Base-by-base conservation (phyloP, 2,329 filamentous ascomycete species). In the Calonectria crousiana region DNA sequence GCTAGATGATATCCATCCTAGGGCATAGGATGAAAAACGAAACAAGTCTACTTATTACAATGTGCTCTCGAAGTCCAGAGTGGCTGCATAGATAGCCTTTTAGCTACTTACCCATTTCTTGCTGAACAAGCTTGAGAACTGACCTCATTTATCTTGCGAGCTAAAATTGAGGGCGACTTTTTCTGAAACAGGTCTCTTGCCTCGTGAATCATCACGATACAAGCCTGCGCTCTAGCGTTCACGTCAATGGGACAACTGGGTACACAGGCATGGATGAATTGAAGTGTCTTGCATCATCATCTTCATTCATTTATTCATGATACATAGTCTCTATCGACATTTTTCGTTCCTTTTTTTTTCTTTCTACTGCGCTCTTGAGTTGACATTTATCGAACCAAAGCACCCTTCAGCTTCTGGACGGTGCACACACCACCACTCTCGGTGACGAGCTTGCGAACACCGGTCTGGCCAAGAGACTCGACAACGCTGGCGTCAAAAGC, bases 401-500 rank as follows among this genome's bases (percentile, higher is more conserved):
- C 97, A 49, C 92, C 93, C 87, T 93, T 93, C 82, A 99, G 88
- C 73, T 89, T 94, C 85, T 93, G 92, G 75, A 98, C 96, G 56
- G 91, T 96, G 88, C 97, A 98, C 60, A 94, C 86, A 56, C 95
- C 95, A 65, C 95, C 95, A 74, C 88, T 91, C 84, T 93, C 92
- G 4, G 95, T 96, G 77, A 95, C 92, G 78, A 98, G 87, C 86
- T 91, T 92, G 75, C 90, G 90, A 56, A 91, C 77, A 28, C 90
- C 94, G 75, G 93, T 91, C 84, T 93, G 93, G 81, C 93, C 92
- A 73, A 96, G 88, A 85, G 93, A 92, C 85, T 95, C 93, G 44
- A 98, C 95, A 58, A 89, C 92, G 56, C 87, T 90, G 4, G 94
- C 94, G 81, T 98, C 94, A 83, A 98, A 99, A 0, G 90, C 95